phyloP scores from a whole-genome alignment of 2,329 filamentous ascomycete species.

The Fusarium nanum region DNA sequence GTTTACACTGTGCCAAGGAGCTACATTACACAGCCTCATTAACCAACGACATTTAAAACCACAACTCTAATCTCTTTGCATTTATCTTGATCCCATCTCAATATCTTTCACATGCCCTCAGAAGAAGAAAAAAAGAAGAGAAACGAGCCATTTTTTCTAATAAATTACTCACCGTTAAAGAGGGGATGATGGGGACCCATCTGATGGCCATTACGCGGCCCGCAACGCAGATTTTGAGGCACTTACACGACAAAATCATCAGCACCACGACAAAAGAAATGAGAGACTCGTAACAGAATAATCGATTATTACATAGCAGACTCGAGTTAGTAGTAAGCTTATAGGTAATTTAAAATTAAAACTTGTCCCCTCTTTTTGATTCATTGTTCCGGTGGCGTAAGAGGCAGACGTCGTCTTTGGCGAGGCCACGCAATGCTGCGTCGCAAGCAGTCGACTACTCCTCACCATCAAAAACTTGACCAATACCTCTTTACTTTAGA shows the following conservation, averaged over 20 bases:
- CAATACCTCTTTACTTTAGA: neutral
- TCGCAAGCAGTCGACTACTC: conserved; percentile 31
- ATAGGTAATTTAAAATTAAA: neutral
- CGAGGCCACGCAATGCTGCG: conserved; percentile 52
- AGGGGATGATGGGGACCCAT: conserved; percentile 29
- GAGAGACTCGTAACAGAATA: neutral
- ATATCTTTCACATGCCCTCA: rapidly evolving
- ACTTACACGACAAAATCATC: conserved; percentile 16
- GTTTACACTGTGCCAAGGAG: conserved; percentile 1
- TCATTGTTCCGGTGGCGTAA: conserved; percentile 36
- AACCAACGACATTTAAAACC: conserved; percentile 14
- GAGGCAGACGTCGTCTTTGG: conserved; percentile 43
- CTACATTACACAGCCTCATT: conserved; percentile 31
- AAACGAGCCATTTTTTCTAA: conserved; percentile 9
- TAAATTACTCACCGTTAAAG: conserved; percentile 6
- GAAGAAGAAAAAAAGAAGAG: neutral
- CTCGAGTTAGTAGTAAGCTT: neutral
- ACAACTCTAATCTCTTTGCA: neutral
- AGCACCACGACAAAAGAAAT: neutral
- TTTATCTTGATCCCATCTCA: neutral
- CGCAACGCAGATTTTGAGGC: conserved; percentile 11
- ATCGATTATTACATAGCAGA: neutral
- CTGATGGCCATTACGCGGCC: conserved; percentile 33
- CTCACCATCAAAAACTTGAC: conserved; percentile 29
- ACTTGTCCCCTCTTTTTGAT: neutral